Evolutionary conservation across 495 filamentous ascomycete genomes (phyloP), one percentile per base, ranked within the genome.

Genomic region (Neurospora sp.): DNA sequence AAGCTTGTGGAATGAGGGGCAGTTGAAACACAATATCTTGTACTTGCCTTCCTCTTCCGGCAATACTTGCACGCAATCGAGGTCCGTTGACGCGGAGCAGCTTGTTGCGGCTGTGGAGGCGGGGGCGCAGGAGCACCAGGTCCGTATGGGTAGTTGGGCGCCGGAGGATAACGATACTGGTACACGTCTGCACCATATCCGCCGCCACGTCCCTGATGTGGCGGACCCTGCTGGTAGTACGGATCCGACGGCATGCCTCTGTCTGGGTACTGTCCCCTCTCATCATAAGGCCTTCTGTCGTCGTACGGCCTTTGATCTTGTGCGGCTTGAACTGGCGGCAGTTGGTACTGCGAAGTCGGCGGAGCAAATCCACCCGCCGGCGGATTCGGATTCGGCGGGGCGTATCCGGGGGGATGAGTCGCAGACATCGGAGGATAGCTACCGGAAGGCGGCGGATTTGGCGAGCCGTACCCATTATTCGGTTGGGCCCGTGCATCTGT

Each of bases 11-110:
- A 71, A 62, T 31, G 27, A 41, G 39, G 39, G n/a, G 39, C 16
- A 41, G 5, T 73, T 46, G 16, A 20, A 70, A 46, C 31, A 14
- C 39, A 39, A 66, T 60, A 44, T 54, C 16, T 11, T 66, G 39
- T 70, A 71, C 71, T 40, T 75, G 86, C 85, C 85, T 87, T 87
- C 77, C 85, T 77, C 76, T 85, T 85, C 11, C 85, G 72, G 75
- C 85, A 87, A 44, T 87, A 87, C 39, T 83, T 82, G 75, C 85
- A 87, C 18, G 85, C 85, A 75, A 87, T 87, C 2, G 85, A 87
- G 6, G 85, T 87, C 18, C 85, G 78, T 72, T 87, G 85, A 49
- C 85, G 79, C 8, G 85, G 85, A 16, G 85, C 85, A 37, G 83
- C 82, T 70, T 84, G 84, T 27, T 78, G 78, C 42, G 82, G 81